Evolutionary conservation across 192 early-diverging fungal genomes (phyloP).

Genomic region (Rhizophagus clarus): DNA sequence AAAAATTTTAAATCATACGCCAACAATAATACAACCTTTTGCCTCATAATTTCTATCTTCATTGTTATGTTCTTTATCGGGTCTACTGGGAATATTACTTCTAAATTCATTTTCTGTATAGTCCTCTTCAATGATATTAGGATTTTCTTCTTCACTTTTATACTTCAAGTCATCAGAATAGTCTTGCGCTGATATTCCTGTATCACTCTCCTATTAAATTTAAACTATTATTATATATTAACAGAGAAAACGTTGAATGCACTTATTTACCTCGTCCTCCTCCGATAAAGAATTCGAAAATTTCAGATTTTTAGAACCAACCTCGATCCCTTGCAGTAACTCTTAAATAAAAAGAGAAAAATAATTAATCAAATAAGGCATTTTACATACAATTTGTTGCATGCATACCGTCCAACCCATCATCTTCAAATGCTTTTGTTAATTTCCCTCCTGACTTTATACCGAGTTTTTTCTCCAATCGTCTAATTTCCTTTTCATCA

Average conservation of each 20-base stretch:
- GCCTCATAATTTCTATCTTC: background rate
- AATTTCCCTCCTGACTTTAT: conserved; percentile 24
- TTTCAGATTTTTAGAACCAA: background rate
- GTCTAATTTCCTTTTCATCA: conserved; percentile 15
- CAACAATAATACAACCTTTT: background rate
- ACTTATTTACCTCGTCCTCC: background rate
- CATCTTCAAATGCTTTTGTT: conserved; percentile 22
- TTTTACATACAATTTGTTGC: background rate
- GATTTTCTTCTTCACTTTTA: background rate
- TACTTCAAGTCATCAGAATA: background rate
- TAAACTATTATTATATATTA: background rate
- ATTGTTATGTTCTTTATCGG: background rate
- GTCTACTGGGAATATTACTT: background rate
- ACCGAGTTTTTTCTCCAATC: conserved; percentile 29
- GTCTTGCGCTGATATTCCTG: background rate
- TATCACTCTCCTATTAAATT: background rate
- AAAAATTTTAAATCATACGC: background rate
- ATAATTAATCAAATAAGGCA: background rate
- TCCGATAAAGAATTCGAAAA: background rate
- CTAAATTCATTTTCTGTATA: background rate
- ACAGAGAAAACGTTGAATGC: background rate
- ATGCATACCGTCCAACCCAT: conserved; percentile 23
- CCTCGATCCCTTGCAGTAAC: conserved; percentile 16
- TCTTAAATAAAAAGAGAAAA: background rate
- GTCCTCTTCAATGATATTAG: background rate